Percentiles rank a stretch among this genome's conserved stretches.
Evolutionary conservation across 176 grass and related monocot genomes (phyloP).

Genomic region (Alopecurus myosuroides): DNA sequence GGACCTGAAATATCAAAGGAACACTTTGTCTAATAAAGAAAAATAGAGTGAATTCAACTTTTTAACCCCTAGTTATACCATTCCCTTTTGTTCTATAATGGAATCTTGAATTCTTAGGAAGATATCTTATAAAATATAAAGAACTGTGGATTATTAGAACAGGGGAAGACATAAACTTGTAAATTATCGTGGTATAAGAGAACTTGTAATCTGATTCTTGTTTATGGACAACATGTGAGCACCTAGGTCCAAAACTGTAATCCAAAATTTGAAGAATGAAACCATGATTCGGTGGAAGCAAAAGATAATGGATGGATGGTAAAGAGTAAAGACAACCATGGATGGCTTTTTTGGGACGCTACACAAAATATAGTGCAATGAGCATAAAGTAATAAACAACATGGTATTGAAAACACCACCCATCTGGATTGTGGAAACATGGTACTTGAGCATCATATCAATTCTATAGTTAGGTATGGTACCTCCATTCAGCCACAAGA

Average conservation of each 20-base stretch:
- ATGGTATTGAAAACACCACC: not conserved
- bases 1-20: slow-evolving; percentile 40
- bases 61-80: too few relatives aligned
- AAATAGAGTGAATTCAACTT: too few relatives aligned
- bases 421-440: not conserved
- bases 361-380: not conserved
- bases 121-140: not conserved
- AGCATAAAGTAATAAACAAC: not conserved
- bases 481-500: slow-evolving; percentile 76
- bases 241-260: slow-evolving; percentile 2
- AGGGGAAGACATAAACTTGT: not conserved
- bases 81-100: not conserved
- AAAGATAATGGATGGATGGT: not conserved
- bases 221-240: not conserved
- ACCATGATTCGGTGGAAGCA: not conserved
- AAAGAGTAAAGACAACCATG: not conserved
- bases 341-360: slow-evolving; percentile 5
- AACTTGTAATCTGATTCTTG: not conserved
- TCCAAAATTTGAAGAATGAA: not conserved
- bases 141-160: not conserved
- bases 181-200: not conserved
- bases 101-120: not conserved
- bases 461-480: not conserved
- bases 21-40: not conserved
- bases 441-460: not conserved